These are phyloP conservation scores for Cyclospora cayetanensis DNA, from an alignment of 169 alveolate species.

Conservation along the genomic window DNA sequence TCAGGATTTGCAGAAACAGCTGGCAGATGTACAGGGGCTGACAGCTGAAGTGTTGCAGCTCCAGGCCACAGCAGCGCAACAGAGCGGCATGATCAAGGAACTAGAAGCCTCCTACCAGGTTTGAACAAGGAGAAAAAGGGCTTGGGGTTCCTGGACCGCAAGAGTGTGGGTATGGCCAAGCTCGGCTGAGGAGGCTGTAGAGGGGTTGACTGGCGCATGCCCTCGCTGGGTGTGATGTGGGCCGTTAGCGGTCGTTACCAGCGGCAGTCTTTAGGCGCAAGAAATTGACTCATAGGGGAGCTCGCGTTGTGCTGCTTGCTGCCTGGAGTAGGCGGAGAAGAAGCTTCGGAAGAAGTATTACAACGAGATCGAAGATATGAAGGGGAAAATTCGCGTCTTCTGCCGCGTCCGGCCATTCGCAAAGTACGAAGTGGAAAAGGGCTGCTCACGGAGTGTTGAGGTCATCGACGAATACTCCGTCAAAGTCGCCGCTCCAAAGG, in stretches of 20 bases:
- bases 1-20: slow-evolving; percentile 53
- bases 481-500: slow-evolving; percentile 25
- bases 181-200: too few relatives aligned
- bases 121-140: background rate
- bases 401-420: slow-evolving; percentile 89
- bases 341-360: slow-evolving; percentile 70
- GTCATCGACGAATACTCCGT: slow-evolving; percentile 73
- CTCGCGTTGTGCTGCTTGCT: background rate
- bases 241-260: too few relatives aligned
- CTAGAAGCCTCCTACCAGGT: slow-evolving; percentile 65
- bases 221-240: too few relatives aligned
- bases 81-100: background rate
- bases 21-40: slow-evolving; percentile 21
- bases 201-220: too few relatives aligned
- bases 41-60: slow-evolving; percentile 41
- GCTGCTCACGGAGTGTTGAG: slow-evolving; percentile 76
- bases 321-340: slow-evolving; percentile 62
- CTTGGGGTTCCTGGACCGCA: background rate
- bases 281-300: background rate
- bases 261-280: background rate
- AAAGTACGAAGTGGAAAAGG: slow-evolving; percentile 73
- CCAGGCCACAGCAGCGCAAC: background rate
- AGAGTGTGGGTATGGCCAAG: too few relatives aligned
- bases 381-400: slow-evolving; percentile 89
- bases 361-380: slow-evolving; percentile 84